These are phyloP conservation scores for Leccinum griseonigrum DNA, from an alignment of 1,284 basidiomycete species.

Conservation along the genomic window DNA sequence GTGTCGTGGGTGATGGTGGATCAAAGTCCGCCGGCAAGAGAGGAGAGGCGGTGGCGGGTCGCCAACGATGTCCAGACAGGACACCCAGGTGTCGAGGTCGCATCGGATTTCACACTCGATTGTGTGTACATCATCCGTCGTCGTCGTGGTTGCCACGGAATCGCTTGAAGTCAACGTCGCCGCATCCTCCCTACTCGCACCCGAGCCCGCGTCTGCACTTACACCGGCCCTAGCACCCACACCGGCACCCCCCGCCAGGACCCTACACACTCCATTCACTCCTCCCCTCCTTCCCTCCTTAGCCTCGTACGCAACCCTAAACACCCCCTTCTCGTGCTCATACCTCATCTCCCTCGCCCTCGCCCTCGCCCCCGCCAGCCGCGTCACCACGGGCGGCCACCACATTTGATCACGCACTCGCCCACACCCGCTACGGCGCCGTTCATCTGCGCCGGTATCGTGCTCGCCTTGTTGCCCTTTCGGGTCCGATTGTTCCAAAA, in stretches of 20 bases:
- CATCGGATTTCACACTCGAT: conserved; percentile 96
- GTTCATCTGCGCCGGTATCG: conserved; percentile 91
- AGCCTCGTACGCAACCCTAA: conserved; percentile 84
- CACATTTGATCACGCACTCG: conserved; percentile 93
- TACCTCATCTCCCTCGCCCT: conserved; percentile 69
- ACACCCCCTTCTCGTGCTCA: conserved; percentile 83
- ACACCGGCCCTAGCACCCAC: conserved; percentile 1
- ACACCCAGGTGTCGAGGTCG: conserved; percentile 90
- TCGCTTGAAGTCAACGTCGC: background rate
- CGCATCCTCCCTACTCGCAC: conserved; percentile 13
- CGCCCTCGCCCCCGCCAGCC: conserved; percentile 73
- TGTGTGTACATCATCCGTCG: conserved; percentile 39
- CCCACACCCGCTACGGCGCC: conserved; percentile 84
- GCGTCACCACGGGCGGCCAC: conserved; percentile 90
- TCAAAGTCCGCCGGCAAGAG: conserved; percentile 95
- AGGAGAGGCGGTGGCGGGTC: conserved; percentile 92
- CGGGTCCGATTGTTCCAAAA: conserved; percentile 96
- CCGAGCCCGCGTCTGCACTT: conserved; percentile 2
- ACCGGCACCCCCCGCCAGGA: background rate
- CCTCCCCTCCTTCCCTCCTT: conserved; percentile 51
- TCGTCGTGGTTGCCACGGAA: background rate
- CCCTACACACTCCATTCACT: conserved; percentile 19
- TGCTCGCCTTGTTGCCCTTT: conserved; percentile 90
- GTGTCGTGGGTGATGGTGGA: conserved; percentile 89
- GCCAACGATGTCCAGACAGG: conserved; percentile 85